These are phyloP conservation scores for Ceratobasidium sp. DNA, from an alignment of 1,284 basidiomycete species.

Conservation along the genomic window DNA sequence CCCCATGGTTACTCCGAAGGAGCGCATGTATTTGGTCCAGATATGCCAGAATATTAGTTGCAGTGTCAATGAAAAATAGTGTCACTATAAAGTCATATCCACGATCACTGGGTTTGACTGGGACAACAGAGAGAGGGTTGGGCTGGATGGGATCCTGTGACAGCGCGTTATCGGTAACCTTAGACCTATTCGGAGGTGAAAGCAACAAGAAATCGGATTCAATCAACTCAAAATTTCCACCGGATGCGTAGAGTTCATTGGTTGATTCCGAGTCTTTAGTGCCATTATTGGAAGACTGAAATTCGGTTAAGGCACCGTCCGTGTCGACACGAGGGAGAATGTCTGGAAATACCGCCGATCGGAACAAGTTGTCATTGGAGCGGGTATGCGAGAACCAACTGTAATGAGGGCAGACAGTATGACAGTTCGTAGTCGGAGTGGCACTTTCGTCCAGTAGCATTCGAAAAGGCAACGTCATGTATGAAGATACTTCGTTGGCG, in stretches of 20 bases:
- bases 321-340: conserved; percentile 57
- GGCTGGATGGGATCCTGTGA: conserved; percentile 5
- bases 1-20: not conserved
- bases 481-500: conserved; percentile 66
- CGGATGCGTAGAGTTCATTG: not conserved
- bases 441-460: conserved; percentile 59
- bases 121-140: conserved; percentile 10
- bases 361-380: conserved; percentile 58
- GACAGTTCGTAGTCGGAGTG: conserved; percentile 55
- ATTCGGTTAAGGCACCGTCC: not conserved
- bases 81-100: conserved; percentile 67
- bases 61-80: conserved; percentile 73
- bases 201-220: conserved; percentile 63
- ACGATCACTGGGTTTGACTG: conserved; percentile 16
- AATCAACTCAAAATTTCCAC: conserved; percentile 52
- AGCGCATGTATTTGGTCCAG: conserved; percentile 43
- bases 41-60: conserved; percentile 58
- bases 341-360: conserved; percentile 63
- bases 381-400: conserved; percentile 73
- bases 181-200: conserved; percentile 39
- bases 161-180: not conserved
- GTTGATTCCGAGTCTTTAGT: not conserved
- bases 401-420: conserved; percentile 62
- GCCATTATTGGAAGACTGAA: not conserved
- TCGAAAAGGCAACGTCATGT: conserved; percentile 65